Evolutionary conservation across 805 yeast species (phyloP), one percentile per base, ranked within the genome.

Genomic region (Candida ovalis): DNA sequence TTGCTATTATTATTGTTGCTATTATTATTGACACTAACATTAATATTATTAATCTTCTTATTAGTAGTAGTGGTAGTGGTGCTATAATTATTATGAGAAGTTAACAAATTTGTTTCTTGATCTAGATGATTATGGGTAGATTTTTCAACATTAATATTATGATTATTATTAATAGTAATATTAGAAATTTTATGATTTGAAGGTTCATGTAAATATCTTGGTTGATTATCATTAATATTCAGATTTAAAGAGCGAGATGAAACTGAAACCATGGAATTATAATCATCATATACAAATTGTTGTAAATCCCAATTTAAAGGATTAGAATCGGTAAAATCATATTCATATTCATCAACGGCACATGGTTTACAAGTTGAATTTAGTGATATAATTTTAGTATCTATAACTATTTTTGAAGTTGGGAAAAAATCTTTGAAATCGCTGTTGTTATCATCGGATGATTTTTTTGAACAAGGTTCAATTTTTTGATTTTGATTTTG

Each of bases 311-410:
- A 65, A 50, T 58, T 57, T 35, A 62, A 47, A 2, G 68, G 67
- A 40, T 60, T 63, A 12, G 61, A 44, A 24, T 54, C 48, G 4
- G 58, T 50, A 45, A 63, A 64, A 43, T 64, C 64, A 37, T 59
- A 62, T 38, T 64, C 66, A 42, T 53, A 61, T 32, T 63, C 66
- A 38, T 58, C 62, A 19, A 65, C 66, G 12, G 68, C 69, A 54
- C 68, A 65, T 8, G 60, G 46, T 43, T 38, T 55, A 28, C 51
- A 24, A 19, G 23, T 13, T n/a, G 46, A 28, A 19, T 30, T 37
- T 15, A n/a, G 24, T 8, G 54, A n/a, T 6, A 32, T 13, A 8
- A 48, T 32, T 10, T 28, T 44, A 9, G 38, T 6, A 42, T 43
- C 42, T 13, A 46, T 5, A 3, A 22, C 4, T 17, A 42, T 12